Evolutionary conservation across 2,329 filamentous ascomycete genomes (phyloP).

Genomic region (Stemphylium lycopersici): DNA sequence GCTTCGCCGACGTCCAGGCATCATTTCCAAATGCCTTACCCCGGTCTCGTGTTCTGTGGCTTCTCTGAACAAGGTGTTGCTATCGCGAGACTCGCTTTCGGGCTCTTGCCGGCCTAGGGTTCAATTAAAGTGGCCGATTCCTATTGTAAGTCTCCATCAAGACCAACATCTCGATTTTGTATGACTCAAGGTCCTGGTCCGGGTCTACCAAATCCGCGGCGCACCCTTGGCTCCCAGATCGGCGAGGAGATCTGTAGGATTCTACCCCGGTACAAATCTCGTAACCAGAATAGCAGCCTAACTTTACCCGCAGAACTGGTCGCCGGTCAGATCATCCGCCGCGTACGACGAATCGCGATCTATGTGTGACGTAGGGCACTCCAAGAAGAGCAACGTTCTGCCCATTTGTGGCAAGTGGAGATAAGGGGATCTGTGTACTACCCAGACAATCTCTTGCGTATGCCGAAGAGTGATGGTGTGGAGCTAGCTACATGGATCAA

Average conservation of each 20-base stretch:
- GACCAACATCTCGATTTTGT: background rate
- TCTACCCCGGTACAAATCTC: background rate
- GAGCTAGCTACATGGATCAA: constrained; percentile 1
- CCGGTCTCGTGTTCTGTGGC: background rate
- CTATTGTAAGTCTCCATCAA: background rate
- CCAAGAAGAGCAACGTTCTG: background rate
- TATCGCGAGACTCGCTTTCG: background rate
- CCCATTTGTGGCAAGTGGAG: background rate
- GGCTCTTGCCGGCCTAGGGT: constrained; percentile 3
- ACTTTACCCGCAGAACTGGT: constrained; percentile 7
- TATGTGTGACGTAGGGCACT: constrained; percentile 8
- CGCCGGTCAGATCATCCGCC: constrained; percentile 9
- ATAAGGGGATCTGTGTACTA: constrained; percentile 6
- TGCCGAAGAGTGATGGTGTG: background rate
- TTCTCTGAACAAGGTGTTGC: no score
- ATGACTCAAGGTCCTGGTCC: constrained; percentile 12
- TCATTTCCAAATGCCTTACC: constrained; percentile 8
- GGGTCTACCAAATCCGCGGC: constrained; percentile 13
- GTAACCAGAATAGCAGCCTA: constrained; percentile 6
- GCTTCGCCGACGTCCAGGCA: constrained; percentile 12
- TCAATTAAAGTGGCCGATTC: background rate
- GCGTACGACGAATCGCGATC: constrained; percentile 2
- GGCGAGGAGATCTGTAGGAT: constrained; percentile 8
- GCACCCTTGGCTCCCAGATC: constrained; percentile 7
- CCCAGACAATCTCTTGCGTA: background rate